Base-by-base conservation (phyloP, 768 basidiomycete species). In the Leucogyrophana mollusca region DNA sequence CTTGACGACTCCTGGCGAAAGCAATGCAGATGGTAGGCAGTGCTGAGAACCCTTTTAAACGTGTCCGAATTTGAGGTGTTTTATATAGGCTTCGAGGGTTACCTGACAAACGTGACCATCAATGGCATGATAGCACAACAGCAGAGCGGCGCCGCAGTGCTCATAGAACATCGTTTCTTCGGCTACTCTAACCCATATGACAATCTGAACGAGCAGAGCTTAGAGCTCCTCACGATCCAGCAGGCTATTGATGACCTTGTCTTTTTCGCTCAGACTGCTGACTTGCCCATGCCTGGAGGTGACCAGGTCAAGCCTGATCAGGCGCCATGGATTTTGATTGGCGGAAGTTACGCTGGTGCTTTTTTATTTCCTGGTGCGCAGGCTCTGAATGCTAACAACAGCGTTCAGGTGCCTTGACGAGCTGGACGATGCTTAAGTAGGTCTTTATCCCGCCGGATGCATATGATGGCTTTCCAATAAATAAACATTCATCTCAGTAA, bases 231-330 rank as follows among this genome's bases (percentile, higher is more conserved):
- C 16, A 58, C 52, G 4, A 52, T 58, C 32, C 54, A 58, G 11
- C 57, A 58, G 40, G 55, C 48, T 16, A 51, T 52, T 16, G 40
- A 51, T 24, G 57, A 58, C 34, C 43, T 58, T 14, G 56, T 47
- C 4, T 56, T 51, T 45, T 58, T 58, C 32, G 53, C 57, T 21
- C 37, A 52, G 46, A 72, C 62, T 34, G 70, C 66, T 24, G 46
- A 60, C 30, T 56, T 70, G n/a, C 60, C 69, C 8, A 65, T 68
- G 61, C 68, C 69, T 0, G 65, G 60, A n/a, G n/a, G n/a, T n/a
- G n/a, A n/a, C n/a, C n/a, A n/a, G n/a, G n/a, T n/a, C n/a, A n/a
- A n/a, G n/a, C 62, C 69, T 3, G 56, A 51, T 9, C 52, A 63
- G 34, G 61, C 61, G 20, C 69, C 70, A 2, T 70, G 70, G 70